Percentiles rank a stretch among this genome's conserved stretches.
phyloP scores from a whole-genome alignment of 2,329 filamentous ascomycete species.

The Hymenoscyphus occultus region DNA sequence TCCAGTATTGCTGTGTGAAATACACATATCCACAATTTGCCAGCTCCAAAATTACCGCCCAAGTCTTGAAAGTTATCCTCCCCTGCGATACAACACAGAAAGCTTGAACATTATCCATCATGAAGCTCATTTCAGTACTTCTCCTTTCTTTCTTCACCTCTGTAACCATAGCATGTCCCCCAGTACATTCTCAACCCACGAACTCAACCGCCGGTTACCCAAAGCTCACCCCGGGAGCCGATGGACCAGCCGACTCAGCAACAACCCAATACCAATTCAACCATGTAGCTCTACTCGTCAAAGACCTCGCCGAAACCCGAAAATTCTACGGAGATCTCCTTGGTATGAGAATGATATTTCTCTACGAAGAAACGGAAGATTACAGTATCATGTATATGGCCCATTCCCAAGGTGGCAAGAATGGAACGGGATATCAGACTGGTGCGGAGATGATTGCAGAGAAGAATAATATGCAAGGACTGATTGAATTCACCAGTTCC shows the following conservation, averaged over 20 bases:
- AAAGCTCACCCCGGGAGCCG: background rate
- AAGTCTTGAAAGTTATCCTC: too few species aligned
- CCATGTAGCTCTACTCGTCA: slow-evolving; percentile 1
- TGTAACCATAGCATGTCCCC: background rate
- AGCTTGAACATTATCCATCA: too few species aligned
- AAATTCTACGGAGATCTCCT: slow-evolving; percentile 8
- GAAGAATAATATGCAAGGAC: background rate
- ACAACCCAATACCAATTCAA: slow-evolving; percentile 5
- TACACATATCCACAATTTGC: too few species aligned
- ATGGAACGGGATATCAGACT: slow-evolving; percentile 6
- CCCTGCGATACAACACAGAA: too few species aligned
- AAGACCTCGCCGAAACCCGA: slow-evolving; percentile 2
- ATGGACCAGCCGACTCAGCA: slow-evolving; percentile 5
- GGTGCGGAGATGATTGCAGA: background rate
- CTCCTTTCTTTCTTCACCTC: background rate
- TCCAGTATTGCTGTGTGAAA: too few species aligned
- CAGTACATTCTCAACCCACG: background rate
- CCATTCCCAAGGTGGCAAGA: slow-evolving; percentile 10
- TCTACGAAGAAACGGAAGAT: background rate
- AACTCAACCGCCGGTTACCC: background rate
- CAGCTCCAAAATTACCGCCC: too few species aligned
- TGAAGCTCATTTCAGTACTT: background rate
- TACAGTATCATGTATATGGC: slow-evolving; percentile 8
- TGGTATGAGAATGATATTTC: slow-evolving; percentile 5
- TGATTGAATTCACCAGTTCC: background rate